phyloP scores from a whole-genome alignment of 225 moss, liverwort and hornwort species.

The Thuidium tamariscinum region DNA sequence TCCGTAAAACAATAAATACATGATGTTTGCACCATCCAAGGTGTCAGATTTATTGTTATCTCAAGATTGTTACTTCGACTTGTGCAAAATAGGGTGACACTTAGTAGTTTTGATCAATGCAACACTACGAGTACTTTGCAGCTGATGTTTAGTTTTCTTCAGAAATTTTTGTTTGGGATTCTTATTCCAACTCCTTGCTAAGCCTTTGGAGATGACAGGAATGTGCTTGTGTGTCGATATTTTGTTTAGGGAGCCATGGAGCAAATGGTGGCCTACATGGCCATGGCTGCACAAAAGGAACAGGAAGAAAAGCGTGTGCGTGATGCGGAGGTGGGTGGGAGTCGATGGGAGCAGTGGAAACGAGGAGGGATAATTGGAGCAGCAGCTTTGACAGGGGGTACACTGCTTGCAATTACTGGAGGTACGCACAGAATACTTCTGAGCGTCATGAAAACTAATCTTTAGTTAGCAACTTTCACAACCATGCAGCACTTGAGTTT shows the following conservation, averaged over 20 bases:
- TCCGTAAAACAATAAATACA: background rate
- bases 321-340: slow-evolving; percentile 29
- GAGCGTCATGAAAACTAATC: background rate
- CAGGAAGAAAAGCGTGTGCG: slow-evolving; percentile 27
- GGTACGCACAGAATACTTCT: slow-evolving; percentile 7
- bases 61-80: background rate
- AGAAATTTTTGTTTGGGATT: background rate
- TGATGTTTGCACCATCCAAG: background rate
- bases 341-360: slow-evolving; percentile 71
- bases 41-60: background rate
- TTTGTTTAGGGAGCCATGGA: slow-evolving; percentile 78
- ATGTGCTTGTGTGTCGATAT: background rate
- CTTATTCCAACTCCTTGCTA: background rate
- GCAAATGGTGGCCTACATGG: slow-evolving; percentile 97
- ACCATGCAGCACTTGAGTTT: background rate
- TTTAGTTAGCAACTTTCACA: background rate
- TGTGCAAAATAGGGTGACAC: background rate
- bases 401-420: slow-evolving; percentile 82
- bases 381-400: slow-evolving; percentile 86
- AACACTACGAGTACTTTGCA: background rate
- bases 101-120: background rate
- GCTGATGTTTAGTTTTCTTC: background rate
- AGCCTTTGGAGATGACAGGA: background rate
- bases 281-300: slow-evolving; percentile 77
- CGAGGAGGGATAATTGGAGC: slow-evolving; percentile 79